Base-by-base conservation (phyloP, 2,329 filamentous ascomycete genomes). In the Cercospora nicotianae region DNA sequence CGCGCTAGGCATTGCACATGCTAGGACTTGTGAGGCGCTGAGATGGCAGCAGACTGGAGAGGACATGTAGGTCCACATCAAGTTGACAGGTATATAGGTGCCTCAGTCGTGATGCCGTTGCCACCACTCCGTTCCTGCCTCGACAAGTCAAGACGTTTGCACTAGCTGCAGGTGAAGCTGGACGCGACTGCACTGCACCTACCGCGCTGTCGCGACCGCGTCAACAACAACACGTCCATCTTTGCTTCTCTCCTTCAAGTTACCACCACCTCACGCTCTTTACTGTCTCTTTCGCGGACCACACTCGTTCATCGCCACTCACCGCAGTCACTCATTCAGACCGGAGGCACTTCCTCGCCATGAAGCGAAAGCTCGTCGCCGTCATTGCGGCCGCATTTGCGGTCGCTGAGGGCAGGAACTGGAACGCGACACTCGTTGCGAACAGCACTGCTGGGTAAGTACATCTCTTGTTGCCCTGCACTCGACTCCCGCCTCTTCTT, bases 241-340 rank as follows among this genome's bases (percentile, higher is more conserved):
- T 62, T 45, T 36, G 59, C 45, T 55, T 58, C 58, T 67, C 33
- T 60, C 39, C 16, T 16, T n/a, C n/a, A n/a, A n/a, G n/a, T n/a
- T 26, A 26, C 13, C 67, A 66, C 63, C 26, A 59, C 42, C 55
- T 59, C 62, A 67, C 67, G 60, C 61, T 64, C 67, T 48, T 69
- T 66, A 57, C 61, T 28, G 36, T 9, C 39, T 28, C 8, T 42
- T 31, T 33, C 20, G 39, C 63, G 33, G 57, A n/a, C 16, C 48
- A 26, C 71, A 51, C 63, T 70, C 71, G 67, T 68, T 64, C 64
- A 64, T 63, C 26, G 33, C 48, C 58, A 30, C 67, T 70, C 72
- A 72, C 70, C 70, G 63, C 71, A 73, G 73, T 75, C 74, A 73
- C 69, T 76, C 74, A 58, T 75, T 74, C 71, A 65, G 70, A 59